Conservation (phyloP, 73 alveolate genomes). For the Tetrahymena malaccensis region DNA sequence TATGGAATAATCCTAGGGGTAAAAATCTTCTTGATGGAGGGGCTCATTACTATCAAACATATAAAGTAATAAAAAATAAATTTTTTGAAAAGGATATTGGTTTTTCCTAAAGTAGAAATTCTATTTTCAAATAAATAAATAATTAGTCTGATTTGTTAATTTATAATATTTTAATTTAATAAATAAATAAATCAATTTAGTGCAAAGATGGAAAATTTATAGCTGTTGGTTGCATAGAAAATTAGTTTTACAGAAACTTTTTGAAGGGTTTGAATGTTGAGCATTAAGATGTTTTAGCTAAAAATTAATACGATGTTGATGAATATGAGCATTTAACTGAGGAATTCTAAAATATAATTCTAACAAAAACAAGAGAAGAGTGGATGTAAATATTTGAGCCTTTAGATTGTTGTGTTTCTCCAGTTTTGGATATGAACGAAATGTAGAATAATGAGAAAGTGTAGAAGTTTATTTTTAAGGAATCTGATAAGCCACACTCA, state of each 20-base stretch:
- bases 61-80: background rate
- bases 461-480: background rate
- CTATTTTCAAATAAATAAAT: background rate
- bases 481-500: background rate
- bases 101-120: no score
- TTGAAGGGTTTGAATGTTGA: background rate
- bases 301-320: background rate
- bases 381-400: slow-evolving; percentile 4
- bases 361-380: slow-evolving; percentile 2
- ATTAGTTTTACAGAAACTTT: slow-evolving; percentile 8
- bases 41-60: slow-evolving; percentile 16
- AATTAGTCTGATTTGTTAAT: no score
- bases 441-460: background rate
- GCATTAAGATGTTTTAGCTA: background rate
- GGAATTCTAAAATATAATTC: background rate
- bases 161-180: background rate
- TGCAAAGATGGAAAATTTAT: slow-evolving; percentile 28
- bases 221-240: slow-evolving; percentile 18
- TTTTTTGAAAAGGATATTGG: no score
- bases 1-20: slow-evolving; percentile 18
- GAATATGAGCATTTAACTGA: slow-evolving; percentile 6
- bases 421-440: slow-evolving; percentile 9
- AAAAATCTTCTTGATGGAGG: slow-evolving; percentile 23
- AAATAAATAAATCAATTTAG: background rate
- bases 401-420: slow-evolving; percentile 3